A percentile compares a stretch with the other conserved stretches of the same genome.
These are phyloP conservation scores for Licmophora abbreviata DNA, from an alignment of 108 stramenopile genomes.

Conservation along the genomic window DNA sequence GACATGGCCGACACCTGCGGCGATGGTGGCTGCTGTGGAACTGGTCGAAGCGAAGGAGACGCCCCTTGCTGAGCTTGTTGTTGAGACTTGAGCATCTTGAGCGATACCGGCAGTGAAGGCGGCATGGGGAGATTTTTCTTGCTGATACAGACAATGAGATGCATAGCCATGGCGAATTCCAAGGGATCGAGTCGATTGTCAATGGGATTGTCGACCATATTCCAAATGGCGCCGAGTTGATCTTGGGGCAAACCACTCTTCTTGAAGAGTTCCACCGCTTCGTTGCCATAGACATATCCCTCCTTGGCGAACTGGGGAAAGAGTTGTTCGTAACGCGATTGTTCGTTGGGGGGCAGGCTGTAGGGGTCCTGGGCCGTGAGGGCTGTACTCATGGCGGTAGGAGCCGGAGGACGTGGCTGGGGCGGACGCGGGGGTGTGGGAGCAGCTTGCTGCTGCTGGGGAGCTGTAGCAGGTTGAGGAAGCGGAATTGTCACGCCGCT, in stretches of 20 bases:
- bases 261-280: conserved; percentile 87
- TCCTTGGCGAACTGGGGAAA: conserved; percentile 83
- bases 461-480: conserved; percentile 14
- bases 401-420: conserved; percentile 3
- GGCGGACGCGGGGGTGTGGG: conserved; percentile 12
- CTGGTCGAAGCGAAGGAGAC: not conserved
- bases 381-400: conserved; percentile 12
- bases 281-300: conserved; percentile 80
- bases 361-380: conserved; percentile 75
- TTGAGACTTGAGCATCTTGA: conserved; percentile 44
- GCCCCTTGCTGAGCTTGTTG: conserved; percentile 7
- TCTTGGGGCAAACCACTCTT: conserved; percentile 57
- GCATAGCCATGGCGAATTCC: conserved; percentile 94
- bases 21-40: not conserved
- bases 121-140: conserved; percentile 75
- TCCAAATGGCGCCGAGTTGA: conserved; percentile 69
- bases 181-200: conserved; percentile 79
- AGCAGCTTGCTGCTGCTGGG: conserved; percentile 6
- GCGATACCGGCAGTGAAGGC: conserved; percentile 42
- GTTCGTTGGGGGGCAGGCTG: conserved; percentile 67
- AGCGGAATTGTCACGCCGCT: conserved; percentile 30
- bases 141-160: conserved; percentile 91
- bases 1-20: not conserved
- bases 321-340: conserved; percentile 68
- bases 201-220: conserved; percentile 80